Evolutionary conservation across 73 alveolate genomes (phyloP), one percentile per base, ranked within the genome.

Genomic region (Effrenium voratum): DNA sequence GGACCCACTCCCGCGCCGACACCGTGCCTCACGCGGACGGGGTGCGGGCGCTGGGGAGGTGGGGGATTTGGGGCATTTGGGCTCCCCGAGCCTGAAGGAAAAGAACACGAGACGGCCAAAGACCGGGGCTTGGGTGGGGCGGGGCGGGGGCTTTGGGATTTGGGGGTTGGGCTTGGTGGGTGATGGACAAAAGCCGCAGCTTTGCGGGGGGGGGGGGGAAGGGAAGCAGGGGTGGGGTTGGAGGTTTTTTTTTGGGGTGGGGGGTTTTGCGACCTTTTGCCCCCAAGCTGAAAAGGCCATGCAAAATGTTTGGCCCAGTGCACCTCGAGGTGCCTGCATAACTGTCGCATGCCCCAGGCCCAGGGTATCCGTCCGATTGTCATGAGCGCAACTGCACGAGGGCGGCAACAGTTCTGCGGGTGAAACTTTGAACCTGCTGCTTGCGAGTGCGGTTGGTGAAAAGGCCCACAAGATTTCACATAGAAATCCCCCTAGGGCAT

Each of bases 1-100:
- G 93, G 36, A 83, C 57, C 93, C 93, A 83, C 77, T 83, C 93
- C 38, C 57, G 77, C 28, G 77, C 77, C 3, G 93, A 83, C 44
- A 83, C 93, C 28, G 93, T 83, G 57, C 93, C 93, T 83, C 77
- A 13, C 52, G 5, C 36, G 36, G 84, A 22, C 26, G 80, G 22
- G 63, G 63, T 19, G 19, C 26, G 63, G 63, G 26, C 63, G 8
- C 19, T 52, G 63, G 63, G 63, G 63, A 19, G 63, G 26, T 19
- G 8, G 8, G 19, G 63, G 63, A 19, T 19, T 52, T 52, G 63
- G 63, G 63, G 63, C 63, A 12, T 52, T 19, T 8, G 63, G 63
- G 26, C 63, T 52, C 8, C 63, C 19, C 63, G 8, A 52, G 26
- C 19, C 19, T 52, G 63, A 52, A 19, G n/a, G n/a, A n/a, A n/a